Evolutionary conservation across 768 basidiomycete species (phyloP).

Genomic region (Podaxis rugospora): DNA sequence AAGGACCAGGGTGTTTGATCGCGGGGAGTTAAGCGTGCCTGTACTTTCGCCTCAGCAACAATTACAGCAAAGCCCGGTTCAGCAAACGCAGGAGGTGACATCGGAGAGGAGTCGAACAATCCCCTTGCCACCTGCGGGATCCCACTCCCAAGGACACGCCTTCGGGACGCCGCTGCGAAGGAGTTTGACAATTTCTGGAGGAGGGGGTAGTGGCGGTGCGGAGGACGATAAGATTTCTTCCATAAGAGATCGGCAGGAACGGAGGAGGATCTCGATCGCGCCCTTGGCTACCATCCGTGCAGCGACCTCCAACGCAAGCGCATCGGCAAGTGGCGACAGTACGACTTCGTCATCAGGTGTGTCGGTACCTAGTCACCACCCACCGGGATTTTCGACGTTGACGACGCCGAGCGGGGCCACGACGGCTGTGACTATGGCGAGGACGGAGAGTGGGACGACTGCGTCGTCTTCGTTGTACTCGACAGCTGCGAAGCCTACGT

Average conservation of each 20-base stretch:
- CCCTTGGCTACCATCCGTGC: conserved; percentile 34
- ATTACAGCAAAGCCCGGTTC: background rate
- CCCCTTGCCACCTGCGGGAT: conserved; percentile 37
- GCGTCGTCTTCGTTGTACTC: conserved; percentile 49
- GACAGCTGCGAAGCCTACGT: conserved; percentile 42
- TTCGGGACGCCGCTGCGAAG: conserved; percentile 43
- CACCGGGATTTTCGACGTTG: conserved; percentile 42
- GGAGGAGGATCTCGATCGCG: conserved; percentile 24
- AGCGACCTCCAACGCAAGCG: background rate
- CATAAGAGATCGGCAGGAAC: conserved; percentile 16
- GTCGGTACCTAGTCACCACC: conserved; percentile 39
- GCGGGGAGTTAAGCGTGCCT: conserved; percentile 18
- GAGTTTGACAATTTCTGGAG: conserved; percentile 8
- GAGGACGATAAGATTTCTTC: conserved; percentile 10
- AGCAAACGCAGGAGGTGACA: conserved; percentile 14
- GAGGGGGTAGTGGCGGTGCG: background rate
- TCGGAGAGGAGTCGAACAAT: conserved; percentile 42
- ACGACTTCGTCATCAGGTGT: conserved; percentile 30
- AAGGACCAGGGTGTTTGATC: conserved; percentile 12
- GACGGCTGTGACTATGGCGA: conserved; percentile 53
- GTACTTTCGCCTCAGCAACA: conserved; percentile 12
- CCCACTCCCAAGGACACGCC: conserved; percentile 37
- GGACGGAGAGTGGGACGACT: conserved; percentile 46
- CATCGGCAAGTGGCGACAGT: conserved; percentile 21
- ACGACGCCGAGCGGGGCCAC: conserved; percentile 54